phyloP scores from a whole-genome alignment of 139 green algal species.

The Pleodorina starrii region DNA sequence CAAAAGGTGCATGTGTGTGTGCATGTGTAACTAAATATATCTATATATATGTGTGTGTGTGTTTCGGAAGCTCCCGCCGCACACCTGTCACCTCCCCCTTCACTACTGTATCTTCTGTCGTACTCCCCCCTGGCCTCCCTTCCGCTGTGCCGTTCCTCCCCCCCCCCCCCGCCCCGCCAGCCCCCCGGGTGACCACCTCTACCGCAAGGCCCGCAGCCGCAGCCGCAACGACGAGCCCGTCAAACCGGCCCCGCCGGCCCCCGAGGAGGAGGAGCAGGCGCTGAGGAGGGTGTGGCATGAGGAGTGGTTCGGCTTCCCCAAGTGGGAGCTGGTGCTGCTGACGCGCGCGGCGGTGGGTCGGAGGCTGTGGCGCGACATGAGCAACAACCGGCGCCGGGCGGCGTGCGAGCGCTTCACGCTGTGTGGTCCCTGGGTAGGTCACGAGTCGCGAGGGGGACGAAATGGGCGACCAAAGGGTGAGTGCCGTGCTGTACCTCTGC shows the following conservation, averaged over 20 bases:
- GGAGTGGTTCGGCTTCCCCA: constrained; percentile 8
- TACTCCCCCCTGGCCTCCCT: too few species aligned
- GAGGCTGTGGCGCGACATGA: background rate
- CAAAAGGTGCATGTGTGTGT: too few species aligned
- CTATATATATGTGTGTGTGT: too few species aligned
- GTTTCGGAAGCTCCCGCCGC: too few species aligned
- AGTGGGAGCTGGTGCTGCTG: background rate
- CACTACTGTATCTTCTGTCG: too few species aligned
- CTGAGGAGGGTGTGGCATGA: background rate
- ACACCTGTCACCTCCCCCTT: too few species aligned
- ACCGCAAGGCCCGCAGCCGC: background rate
- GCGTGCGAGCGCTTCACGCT: background rate
- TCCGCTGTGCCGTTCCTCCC: too few species aligned
- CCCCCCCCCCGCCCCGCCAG: too few species aligned
- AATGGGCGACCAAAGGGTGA: too few species aligned
- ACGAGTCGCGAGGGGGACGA: background rate
- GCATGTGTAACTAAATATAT: too few species aligned
- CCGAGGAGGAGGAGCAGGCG: background rate
- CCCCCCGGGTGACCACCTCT: background rate
- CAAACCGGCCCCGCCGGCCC: background rate
- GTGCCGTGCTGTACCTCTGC: too few species aligned
- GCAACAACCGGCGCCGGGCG: background rate
- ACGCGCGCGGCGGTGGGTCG: background rate
- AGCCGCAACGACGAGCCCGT: background rate
- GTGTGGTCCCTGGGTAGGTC: background rate